Evolutionary conservation across 2,329 filamentous ascomycete species (phyloP), one percentile per base, ranked within the genome.

Genomic region (Fusarium heterosporum): DNA sequence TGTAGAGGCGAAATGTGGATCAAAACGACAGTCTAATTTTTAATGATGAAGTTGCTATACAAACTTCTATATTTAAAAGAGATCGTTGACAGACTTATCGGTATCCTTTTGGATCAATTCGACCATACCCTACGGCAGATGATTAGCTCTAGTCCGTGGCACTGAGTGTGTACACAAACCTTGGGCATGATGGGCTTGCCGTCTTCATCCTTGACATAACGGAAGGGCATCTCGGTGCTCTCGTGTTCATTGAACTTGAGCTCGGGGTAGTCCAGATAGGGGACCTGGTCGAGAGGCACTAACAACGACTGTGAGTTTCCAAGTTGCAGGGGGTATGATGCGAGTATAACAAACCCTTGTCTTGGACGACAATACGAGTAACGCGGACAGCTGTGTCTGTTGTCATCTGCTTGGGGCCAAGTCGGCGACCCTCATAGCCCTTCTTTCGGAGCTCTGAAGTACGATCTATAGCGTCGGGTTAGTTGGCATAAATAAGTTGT

Each of bases 371-470:
- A 71, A 96, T 90, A 68, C 96, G 88, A 30, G 96, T 98, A 42
- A 97, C 95, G 69, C 96, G 87, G 49, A 97, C 96, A 6, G 96
- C 96, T 19, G 96, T 99, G 77, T 99, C 96, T 6, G 96, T 99
- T 4, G 96, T 98, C 95, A 99, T 97, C 79, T 99, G 96, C 72
- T 94, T 90, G 9, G 95, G 93, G 1, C 96, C 96, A 29, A 99
- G 84, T 58, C 96, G 87, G 52, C 96, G 89, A 58, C 95, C 93
- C 58, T 90, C 84, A 73, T 97, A 99, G 4, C 96, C 96, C 77
- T 98, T 97, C 79, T 93, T 93, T 51, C 96, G 89, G 72, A 99
- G 82, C 78, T 99, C 96, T n/a, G 92, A 95, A 6, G 96, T 99
- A 64, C 96, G 90, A 79, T 98, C 95, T 96, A 14, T 19, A 22